Evolutionary conservation across 2,329 filamentous ascomycete species (phyloP).

Genomic region (Stachybotrys echinatus): DNA sequence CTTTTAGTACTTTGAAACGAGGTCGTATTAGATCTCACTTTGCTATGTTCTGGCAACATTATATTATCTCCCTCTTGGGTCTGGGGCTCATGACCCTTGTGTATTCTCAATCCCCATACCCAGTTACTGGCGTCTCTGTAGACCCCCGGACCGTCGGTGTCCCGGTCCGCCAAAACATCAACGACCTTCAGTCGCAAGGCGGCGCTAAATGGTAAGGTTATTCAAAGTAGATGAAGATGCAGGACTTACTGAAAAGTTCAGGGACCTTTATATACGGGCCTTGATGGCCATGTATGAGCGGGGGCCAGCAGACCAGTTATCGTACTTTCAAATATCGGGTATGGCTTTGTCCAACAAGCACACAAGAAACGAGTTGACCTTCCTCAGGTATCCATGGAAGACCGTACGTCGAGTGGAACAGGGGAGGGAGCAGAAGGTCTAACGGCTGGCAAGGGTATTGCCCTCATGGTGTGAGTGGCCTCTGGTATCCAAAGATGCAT

Average conservation of each 20-base stretch:
- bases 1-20: not conserved
- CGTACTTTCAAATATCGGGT: slow-evolving; percentile 47
- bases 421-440: slow-evolving; percentile 22
- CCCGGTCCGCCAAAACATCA: slow-evolving; percentile 42
- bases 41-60: slow-evolving; percentile 12
- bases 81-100: slow-evolving; percentile 15
- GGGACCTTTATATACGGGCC: slow-evolving; percentile 46
- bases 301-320: slow-evolving; percentile 34
- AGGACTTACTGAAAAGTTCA: slow-evolving; percentile 6
- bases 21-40: not conserved
- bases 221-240: not conserved
- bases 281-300: slow-evolving; percentile 36
- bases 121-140: slow-evolving; percentile 33
- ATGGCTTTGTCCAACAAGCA: slow-evolving; percentile 7
- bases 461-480: slow-evolving; percentile 37
- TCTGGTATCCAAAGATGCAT: not conserved
- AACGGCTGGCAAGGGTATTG: slow-evolving; percentile 36
- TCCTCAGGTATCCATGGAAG: slow-evolving; percentile 32
- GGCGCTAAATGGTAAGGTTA: slow-evolving; percentile 38
- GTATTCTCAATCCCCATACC: slow-evolving; percentile 17
- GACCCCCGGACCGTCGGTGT: slow-evolving; percentile 30
- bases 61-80: slow-evolving; percentile 16
- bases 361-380: slow-evolving; percentile 2
- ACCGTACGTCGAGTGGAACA: slow-evolving; percentile 37
- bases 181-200: slow-evolving; percentile 33